Percentiles rank a stretch among this genome's conserved stretches.
phyloP scores from a whole-genome alignment of 805 yeast genomes.

The Starmerella etchellsii region DNA sequence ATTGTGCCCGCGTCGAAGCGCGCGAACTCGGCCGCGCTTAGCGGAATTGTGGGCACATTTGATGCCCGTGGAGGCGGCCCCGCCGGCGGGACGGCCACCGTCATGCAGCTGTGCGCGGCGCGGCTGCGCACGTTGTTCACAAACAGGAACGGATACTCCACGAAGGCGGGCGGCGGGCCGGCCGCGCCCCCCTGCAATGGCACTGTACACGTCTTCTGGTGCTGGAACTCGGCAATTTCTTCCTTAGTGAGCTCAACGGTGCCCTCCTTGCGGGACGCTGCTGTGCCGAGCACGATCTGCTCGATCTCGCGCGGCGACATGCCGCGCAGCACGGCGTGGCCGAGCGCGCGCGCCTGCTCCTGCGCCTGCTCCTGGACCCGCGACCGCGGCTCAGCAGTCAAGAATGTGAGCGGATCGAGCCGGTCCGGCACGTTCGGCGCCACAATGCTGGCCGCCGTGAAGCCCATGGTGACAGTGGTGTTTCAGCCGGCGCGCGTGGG shows the following conservation, averaged over 20 bases:
- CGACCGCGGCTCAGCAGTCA: constrained; percentile 4
- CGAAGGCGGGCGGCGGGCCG: background rate
- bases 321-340: constrained; percentile 5
- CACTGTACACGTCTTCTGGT: constrained; percentile 2
- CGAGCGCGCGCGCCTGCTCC: constrained; percentile 14
- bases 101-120: background rate
- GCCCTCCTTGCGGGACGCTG: background rate
- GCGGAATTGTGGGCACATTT: constrained; percentile 1
- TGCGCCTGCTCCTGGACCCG: constrained; percentile 16
- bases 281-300: constrained; percentile 2
- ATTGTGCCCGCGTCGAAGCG: constrained; percentile 1
- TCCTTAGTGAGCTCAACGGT: constrained; percentile 2
- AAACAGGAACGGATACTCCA: constrained; percentile 10
- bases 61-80: background rate
- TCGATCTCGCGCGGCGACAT: constrained; percentile 7
- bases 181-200: background rate
- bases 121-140: background rate
- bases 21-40: constrained; percentile 1
- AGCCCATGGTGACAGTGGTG: too few species aligned
- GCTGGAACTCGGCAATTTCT: constrained; percentile 6
- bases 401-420: constrained; percentile 9
- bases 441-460: constrained; percentile 10
- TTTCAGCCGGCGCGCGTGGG: too few species aligned
- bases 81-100: background rate
- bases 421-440: constrained; percentile 16